Evolutionary conservation across 1,139 yeast genomes (phyloP).

Genomic region (Magnusiomyces magnusii): DNA sequence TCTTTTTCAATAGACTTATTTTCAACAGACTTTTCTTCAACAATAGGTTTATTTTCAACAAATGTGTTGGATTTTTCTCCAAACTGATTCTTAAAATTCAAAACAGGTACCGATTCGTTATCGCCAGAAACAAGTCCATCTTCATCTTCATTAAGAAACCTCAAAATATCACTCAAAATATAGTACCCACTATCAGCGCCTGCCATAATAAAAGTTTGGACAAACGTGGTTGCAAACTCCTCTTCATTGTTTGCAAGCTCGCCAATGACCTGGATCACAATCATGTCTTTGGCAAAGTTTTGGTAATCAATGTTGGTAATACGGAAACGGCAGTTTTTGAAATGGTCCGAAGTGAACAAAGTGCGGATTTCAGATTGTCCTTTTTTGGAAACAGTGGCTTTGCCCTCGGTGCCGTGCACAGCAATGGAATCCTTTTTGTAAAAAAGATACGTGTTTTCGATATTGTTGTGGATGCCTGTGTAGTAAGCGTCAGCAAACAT

Average conservation of each 20-base stretch:
- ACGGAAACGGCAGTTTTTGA: slow-evolving; percentile 50
- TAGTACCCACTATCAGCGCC: slow-evolving; percentile 41
- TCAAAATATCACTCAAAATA: slow-evolving; percentile 57
- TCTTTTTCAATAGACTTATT: no score
- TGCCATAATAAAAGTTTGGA: slow-evolving; percentile 60
- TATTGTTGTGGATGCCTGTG: slow-evolving; percentile 32
- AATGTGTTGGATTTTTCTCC: background rate
- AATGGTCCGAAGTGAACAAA: slow-evolving; percentile 35
- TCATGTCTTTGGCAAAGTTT: slow-evolving; percentile 45
- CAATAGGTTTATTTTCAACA: background rate
- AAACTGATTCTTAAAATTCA: background rate
- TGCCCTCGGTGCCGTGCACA: slow-evolving; percentile 36
- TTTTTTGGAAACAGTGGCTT: slow-evolving; percentile 20
- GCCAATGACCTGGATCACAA: slow-evolving; percentile 61
- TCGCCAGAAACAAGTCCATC: background rate
- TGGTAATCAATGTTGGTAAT: slow-evolving; percentile 59
- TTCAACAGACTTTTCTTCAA: no score
- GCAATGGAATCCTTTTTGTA: slow-evolving; percentile 31
- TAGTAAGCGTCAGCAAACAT: slow-evolving; percentile 38
- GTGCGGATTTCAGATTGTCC: slow-evolving; percentile 33
- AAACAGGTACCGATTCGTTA: background rate
- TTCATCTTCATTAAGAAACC: slow-evolving; percentile 37
- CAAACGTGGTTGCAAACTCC: slow-evolving; percentile 47
- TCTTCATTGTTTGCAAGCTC: slow-evolving; percentile 48
- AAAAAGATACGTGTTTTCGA: slow-evolving; percentile 29